These are phyloP conservation scores for Fusarium praegraminearum DNA, from an alignment of 2,329 filamentous ascomycete genomes.

Conservation along the genomic window DNA sequence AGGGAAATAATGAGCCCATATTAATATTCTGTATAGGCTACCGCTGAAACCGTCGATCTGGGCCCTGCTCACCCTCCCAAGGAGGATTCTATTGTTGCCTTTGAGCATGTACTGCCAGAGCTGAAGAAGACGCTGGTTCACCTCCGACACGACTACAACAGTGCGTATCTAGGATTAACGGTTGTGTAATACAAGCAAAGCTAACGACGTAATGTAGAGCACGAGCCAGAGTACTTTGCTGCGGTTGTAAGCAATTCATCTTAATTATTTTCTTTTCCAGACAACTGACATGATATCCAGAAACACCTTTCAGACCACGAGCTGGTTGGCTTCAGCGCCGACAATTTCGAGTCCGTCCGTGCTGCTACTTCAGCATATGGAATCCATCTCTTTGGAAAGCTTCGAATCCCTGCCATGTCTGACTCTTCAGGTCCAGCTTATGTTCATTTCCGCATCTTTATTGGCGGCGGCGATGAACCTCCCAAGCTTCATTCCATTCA, in stretches of 20 bases:
- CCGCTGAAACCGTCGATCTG: conserved; percentile 65
- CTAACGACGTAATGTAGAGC: conserved; percentile 54
- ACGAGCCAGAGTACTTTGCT: conserved; percentile 68
- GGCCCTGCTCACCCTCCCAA: conserved; percentile 61
- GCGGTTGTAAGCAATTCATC: conserved; percentile 53
- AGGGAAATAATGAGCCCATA: not conserved
- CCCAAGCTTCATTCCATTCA: conserved; percentile 93
- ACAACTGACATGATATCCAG: conserved; percentile 6
- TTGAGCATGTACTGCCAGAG: conserved; percentile 62
- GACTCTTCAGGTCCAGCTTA: conserved; percentile 71
- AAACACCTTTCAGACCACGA: conserved; percentile 72
- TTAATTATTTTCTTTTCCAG: not conserved
- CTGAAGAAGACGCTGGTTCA: conserved; percentile 64
- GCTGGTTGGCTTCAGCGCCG: conserved; percentile 84
- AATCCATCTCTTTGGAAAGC: conserved; percentile 79
- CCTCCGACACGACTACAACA: conserved; percentile 60
- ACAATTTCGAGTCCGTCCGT: conserved; percentile 92
- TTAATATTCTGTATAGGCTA: conserved; percentile 54
- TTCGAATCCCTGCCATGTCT: conserved; percentile 64
- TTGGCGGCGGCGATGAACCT: conserved; percentile 82
- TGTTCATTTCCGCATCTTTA: conserved; percentile 88
- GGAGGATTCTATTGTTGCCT: conserved; percentile 63
- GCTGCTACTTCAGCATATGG: conserved; percentile 88
- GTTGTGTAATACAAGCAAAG: not conserved
- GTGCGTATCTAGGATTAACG: conserved; percentile 45